phyloP scores from a whole-genome alignment of 2,329 filamentous ascomycete species.

The Colletotrichum sp. region DNA sequence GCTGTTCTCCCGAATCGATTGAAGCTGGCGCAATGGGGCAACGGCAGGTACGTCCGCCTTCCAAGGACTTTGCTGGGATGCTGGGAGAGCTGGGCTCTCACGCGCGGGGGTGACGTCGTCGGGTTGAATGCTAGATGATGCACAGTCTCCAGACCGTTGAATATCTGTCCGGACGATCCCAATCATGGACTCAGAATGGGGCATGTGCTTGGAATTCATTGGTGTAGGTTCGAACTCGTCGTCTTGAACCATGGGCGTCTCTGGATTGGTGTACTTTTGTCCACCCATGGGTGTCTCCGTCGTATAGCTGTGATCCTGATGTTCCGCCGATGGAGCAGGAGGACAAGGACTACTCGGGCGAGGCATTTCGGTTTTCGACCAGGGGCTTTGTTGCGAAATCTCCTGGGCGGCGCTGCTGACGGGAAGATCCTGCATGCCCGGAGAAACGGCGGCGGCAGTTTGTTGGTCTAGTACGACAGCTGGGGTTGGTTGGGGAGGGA shows the following conservation, averaged over 20 bases:
- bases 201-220: neutral
- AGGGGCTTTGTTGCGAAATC: neutral
- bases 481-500: neutral
- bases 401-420: neutral
- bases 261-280: neutral
- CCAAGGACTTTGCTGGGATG: slow-evolving; percentile 16
- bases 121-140: neutral
- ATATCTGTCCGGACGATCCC: neutral
- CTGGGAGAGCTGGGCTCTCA: neutral
- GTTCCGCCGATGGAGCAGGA: neutral
- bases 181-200: neutral
- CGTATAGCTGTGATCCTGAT: neutral
- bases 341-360: neutral
- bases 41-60: neutral
- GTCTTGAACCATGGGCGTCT: neutral
- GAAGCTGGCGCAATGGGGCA: neutral
- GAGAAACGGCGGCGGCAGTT: neutral
- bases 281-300: neutral
- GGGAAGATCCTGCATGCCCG: no score
- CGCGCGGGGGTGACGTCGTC: neutral
- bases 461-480: neutral
- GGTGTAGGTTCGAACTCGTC: neutral
- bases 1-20: neutral
- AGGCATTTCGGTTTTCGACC: neutral
- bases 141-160: neutral